A percentile compares a stretch with the other conserved stretches of the same genome.
Evolutionary conservation across 345 rosid species (phyloP).

Genomic region (Luvunga scandens): DNA sequence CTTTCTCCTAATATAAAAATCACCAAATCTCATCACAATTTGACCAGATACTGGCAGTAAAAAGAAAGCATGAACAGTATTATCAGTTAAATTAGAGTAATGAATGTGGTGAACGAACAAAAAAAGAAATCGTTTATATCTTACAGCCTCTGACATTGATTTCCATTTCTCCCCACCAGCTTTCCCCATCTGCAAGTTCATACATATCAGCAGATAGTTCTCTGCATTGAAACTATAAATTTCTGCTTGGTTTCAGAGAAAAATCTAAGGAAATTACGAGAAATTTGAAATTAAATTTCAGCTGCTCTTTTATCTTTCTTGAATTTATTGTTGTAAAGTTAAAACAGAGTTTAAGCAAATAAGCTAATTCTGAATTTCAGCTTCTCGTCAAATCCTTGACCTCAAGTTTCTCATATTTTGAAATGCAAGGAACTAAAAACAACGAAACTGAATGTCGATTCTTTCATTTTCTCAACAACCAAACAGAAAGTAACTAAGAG

Average conservation of each 20-base stretch:
- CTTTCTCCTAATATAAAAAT: slow-evolving; percentile 26
- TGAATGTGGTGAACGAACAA: neutral
- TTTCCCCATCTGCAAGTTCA: slow-evolving; percentile 33
- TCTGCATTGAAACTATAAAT: neutral
- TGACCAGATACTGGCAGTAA: neutral
- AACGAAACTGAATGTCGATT: neutral
- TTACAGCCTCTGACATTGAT: slow-evolving; percentile 35
- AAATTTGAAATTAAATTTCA: neutral
- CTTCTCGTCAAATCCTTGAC: neutral
- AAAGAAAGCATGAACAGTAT: neutral
- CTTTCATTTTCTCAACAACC: neutral
- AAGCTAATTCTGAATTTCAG: neutral
- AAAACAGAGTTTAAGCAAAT: neutral
- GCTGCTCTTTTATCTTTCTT: too few relatives aligned
- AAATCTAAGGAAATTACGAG: neutral
- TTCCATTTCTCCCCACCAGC: slow-evolving; percentile 50
- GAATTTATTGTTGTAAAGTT: neutral
- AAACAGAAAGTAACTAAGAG: neutral
- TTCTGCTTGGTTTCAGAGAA: slow-evolving; percentile 1
- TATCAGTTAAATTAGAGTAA: neutral
- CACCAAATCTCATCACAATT: neutral
- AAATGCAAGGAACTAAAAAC: neutral
- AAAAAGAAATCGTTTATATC: neutral
- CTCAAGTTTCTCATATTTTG: neutral
- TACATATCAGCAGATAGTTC: neutral